Base-by-base conservation (phyloP, 805 yeast species). In the Wickerhamomyces strasburgensis region DNA sequence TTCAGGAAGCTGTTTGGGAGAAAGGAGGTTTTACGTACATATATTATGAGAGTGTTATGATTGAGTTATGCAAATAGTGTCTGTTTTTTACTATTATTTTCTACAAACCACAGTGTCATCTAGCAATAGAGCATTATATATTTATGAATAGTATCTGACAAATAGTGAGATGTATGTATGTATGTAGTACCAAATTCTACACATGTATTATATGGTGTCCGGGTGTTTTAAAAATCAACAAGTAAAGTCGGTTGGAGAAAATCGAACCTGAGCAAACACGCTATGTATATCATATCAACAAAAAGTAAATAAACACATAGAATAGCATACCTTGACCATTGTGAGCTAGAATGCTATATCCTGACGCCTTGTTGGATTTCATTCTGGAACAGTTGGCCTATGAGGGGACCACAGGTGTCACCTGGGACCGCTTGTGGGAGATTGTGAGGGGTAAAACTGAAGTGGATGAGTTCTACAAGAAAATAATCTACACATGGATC, bases 401-500 rank as follows among this genome's bases (percentile, higher is more conserved):
- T 11, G 54, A 53, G 17, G 64, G 60, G 10, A 49, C 59, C 4
- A 36, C 39, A 2, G 71, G 71, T 13, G 49, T 63, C 9, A 21
- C 56, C 0, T 41, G 63, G 18, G 33, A 29, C 3, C 46, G 56
- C 5, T 37, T 67, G 9, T 68, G 72, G 72, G 47, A 45, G 7
- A 37, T 61, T 8, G 33, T 55, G 5, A 34, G 42, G 13, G 31
- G 40, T 2, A 43, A 48, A 15, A 38, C 52, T 3, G 34, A 35
- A 0, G 32, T 61, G 5, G 64, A 65, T 38, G 57, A 54, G 3
- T 47, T 61, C 21, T 56, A 53, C 29, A 62, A 62, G 39, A 37
- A 45, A 6, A 45, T 67, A 15, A 47, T 62, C 0, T 67, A 67
- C 61, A 49, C 49, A 5, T 67, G 73, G 72, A 43, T 68, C 5